Percentiles rank a stretch among this genome's conserved stretches.
Conservation (phyloP, 139 green algal genomes). For the Chlorella sorokiniana region DNA sequence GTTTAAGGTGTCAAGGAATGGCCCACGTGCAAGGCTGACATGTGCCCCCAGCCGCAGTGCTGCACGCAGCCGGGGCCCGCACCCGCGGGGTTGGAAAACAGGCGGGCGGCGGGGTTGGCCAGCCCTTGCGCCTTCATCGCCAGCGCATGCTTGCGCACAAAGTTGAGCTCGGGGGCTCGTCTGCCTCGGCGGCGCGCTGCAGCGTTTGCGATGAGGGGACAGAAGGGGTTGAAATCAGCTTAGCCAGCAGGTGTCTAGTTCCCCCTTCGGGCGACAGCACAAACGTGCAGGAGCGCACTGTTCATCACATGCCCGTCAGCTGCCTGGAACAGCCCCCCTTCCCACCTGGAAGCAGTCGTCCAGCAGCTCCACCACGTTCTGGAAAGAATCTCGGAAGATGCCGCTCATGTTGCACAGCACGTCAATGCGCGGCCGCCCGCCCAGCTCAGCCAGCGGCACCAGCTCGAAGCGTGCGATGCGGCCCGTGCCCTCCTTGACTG, state of each 20-base stretch:
- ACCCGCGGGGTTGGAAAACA: slow-evolving; percentile 95
- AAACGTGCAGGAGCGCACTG: too few relatives aligned
- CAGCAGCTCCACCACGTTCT: slow-evolving; percentile 95
- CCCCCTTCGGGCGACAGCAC: too few relatives aligned
- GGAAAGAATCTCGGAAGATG: slow-evolving; percentile 94
- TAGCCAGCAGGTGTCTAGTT: too few relatives aligned
- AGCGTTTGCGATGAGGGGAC: background rate
- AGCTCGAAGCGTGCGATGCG: slow-evolving; percentile 88
- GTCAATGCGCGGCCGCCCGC: slow-evolving; percentile 86
- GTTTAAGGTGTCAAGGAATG: background rate
- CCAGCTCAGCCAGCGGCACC: slow-evolving; percentile 67
- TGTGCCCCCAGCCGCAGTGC: background rate
- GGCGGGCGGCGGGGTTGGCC: slow-evolving; percentile 66
- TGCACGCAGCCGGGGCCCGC: background rate
- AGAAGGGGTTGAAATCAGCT: background rate
- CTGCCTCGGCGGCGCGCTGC: slow-evolving; percentile 59
- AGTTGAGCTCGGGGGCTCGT: slow-evolving; percentile 91
- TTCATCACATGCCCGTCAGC: too few relatives aligned
- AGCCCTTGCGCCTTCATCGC: slow-evolving; percentile 74
- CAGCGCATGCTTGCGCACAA: slow-evolving; percentile 88
- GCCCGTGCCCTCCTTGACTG: slow-evolving; percentile 86
- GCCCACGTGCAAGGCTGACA: background rate
- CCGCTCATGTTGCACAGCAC: slow-evolving; percentile 96
- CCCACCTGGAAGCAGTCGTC: slow-evolving; percentile 90
- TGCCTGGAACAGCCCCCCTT: background rate